A percentile compares a stretch with the other conserved stretches of the same genome.
Conservation (phyloP, 768 basidiomycete species). For the Xerocomus potaroensis region DNA sequence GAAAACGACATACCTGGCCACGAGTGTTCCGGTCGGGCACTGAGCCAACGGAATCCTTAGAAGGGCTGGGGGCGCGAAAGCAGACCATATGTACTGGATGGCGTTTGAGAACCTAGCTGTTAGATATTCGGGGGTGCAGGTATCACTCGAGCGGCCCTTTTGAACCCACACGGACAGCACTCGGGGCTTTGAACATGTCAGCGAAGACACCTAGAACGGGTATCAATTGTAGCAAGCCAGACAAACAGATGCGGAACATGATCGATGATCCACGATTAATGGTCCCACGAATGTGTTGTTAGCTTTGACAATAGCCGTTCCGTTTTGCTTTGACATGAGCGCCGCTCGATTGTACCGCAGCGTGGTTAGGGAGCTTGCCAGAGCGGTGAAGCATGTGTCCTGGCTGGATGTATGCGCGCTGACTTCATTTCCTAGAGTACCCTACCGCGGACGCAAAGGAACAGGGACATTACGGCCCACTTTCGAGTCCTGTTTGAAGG, state of each 20-base stretch:
- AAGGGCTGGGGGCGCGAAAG: slow-evolving; percentile 19
- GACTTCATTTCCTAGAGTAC: slow-evolving; percentile 32
- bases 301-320: no score
- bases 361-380: slow-evolving; percentile 29
- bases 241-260: not conserved
- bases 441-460: slow-evolving; percentile 33
- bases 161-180: slow-evolving; percentile 8
- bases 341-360: slow-evolving; percentile 24
- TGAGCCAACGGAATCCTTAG: slow-evolving; percentile 5
- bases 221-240: no score
- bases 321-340: slow-evolving; percentile 4
- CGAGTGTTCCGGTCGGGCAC: not conserved
- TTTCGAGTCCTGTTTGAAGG: slow-evolving; percentile 55
- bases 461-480: slow-evolving; percentile 41
- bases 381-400: slow-evolving; percentile 16
- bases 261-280: no score
- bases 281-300: slow-evolving; percentile 15
- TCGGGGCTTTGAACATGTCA: slow-evolving; percentile 16
- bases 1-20: slow-evolving; percentile 7
- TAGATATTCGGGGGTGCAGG: not conserved
- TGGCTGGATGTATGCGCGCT: not conserved
- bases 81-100: slow-evolving; percentile 9
- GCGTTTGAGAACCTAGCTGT: not conserved
- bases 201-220: no score
- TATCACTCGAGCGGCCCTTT: slow-evolving; percentile 8